A percentile compares a stretch with the other conserved stretches of the same genome.
These are phyloP conservation scores for Fonsecaea monophora DNA, from an alignment of 2,329 filamentous ascomycete species.

Conservation along the genomic window DNA sequence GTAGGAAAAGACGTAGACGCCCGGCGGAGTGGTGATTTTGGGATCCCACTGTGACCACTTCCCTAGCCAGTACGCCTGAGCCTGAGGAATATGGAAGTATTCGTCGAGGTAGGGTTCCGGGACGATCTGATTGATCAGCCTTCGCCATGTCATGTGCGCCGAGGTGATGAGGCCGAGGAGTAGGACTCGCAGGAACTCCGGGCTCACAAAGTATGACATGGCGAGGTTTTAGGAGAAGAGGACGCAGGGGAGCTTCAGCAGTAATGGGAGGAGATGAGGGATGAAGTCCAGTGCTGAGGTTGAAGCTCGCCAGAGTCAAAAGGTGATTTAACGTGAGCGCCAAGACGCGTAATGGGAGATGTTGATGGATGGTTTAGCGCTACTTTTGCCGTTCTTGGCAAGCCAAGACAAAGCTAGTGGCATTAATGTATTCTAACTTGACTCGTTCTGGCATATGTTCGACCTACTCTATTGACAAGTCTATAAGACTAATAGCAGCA, in stretches of 20 bases:
- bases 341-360: background rate
- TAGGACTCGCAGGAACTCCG: slow-evolving; percentile 32
- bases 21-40: slow-evolving; percentile 96
- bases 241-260: background rate
- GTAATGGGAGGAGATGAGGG: background rate
- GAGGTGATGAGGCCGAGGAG: slow-evolving; percentile 33
- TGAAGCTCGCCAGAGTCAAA: background rate
- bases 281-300: background rate
- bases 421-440: background rate
- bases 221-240: slow-evolving; percentile 8
- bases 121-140: slow-evolving; percentile 56
- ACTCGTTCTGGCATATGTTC: too few species aligned
- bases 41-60: slow-evolving; percentile 84
- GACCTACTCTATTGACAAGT: too few species aligned
- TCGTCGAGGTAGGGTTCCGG: slow-evolving; percentile 66
- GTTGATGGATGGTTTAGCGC: background rate
- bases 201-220: slow-evolving; percentile 33
- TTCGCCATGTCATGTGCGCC: slow-evolving; percentile 47
- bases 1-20: slow-evolving; percentile 69
- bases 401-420: background rate
- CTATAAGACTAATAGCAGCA: too few species aligned
- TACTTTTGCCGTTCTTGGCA: background rate
- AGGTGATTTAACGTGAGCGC: background rate
- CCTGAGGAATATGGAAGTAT: slow-evolving; percentile 78
- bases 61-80: slow-evolving; percentile 79